Conservation (phyloP, 306 rosid genomes). For the Trifolium pratense region DNA sequence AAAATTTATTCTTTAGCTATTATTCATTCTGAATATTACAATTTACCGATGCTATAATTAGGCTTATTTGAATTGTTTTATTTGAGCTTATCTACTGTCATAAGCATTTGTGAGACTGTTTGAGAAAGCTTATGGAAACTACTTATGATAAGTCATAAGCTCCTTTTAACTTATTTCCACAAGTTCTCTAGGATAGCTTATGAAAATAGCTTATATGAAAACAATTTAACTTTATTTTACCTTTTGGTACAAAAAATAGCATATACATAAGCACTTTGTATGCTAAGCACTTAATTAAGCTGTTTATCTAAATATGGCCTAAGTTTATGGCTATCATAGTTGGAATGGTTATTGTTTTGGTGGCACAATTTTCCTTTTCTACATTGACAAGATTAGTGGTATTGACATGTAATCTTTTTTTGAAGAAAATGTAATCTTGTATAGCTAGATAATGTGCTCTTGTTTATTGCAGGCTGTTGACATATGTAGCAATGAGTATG, state of each 20-base stretch:
- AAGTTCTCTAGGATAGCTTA: no score
- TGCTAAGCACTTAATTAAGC: not conserved
- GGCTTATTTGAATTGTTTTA: not conserved
- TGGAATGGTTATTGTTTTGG: slow-evolving; percentile 19
- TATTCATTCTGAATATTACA: slow-evolving; percentile 22
- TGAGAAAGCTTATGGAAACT: not conserved
- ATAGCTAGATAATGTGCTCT: no score
- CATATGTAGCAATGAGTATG: slow-evolving; percentile 94
- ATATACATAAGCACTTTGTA: not conserved
- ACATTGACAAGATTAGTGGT: slow-evolving; percentile 10
- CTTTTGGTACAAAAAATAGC: no score
- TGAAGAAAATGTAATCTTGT: no score
- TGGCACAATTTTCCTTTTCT: slow-evolving; percentile 23
- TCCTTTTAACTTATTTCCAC: no score
- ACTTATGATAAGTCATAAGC: no score
- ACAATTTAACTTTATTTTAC: no score
- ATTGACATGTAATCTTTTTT: not conserved
- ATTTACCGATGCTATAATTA: slow-evolving; percentile 2
- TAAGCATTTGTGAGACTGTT: not conserved
- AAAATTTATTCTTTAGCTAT: not conserved
- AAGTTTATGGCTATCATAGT: slow-evolving; percentile 1
- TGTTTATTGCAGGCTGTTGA: slow-evolving; percentile 87
- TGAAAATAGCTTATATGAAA: no score
- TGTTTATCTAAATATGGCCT: not conserved
- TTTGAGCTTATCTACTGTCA: not conserved